These are phyloP conservation scores for Infundibulicybe gibba DNA, from an alignment of 768 basidiomycete genomes.

Conservation along the genomic window DNA sequence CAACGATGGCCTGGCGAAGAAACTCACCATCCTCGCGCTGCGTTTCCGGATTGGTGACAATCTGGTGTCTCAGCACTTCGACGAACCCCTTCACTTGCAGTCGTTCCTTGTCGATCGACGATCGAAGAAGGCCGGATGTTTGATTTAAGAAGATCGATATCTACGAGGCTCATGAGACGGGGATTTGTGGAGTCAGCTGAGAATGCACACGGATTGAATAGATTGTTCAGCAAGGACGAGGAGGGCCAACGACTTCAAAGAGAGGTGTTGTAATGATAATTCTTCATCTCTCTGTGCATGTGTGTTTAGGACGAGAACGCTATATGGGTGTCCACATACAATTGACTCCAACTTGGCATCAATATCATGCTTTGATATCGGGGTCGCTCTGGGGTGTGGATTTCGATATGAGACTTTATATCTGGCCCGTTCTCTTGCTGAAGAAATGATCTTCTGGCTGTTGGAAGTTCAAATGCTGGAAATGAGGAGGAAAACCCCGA, in stretches of 20 bases:
- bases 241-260: conserved; percentile 17
- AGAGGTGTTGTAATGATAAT: conserved; percentile 12
- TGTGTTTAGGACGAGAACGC: neutral
- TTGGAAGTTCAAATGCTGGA: neutral
- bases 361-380: conserved; percentile 4
- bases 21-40: neutral
- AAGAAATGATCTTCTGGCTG: conserved; percentile 5
- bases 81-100: conserved; percentile 17
- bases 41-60: conserved; percentile 4
- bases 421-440: conserved; percentile 5
- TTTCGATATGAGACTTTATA: conserved; percentile 4
- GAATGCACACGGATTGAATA: conserved; percentile 16
- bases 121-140: conserved; percentile 14
- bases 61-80: conserved; percentile 13
- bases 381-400: neutral
- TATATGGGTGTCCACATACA: neutral
- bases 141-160: conserved; percentile 19
- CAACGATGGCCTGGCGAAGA: conserved; percentile 3
- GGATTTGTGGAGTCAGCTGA: neutral
- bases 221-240: conserved; percentile 22
- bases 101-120: conserved; percentile 14
- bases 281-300: conserved; percentile 4
- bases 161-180: conserved; percentile 4
- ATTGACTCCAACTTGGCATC: conserved; percentile 2
- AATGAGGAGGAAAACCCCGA: neutral